These are phyloP conservation scores for Chytriomyces confervae DNA, from an alignment of 192 early-diverging fungal species.

Conservation along the genomic window DNA sequence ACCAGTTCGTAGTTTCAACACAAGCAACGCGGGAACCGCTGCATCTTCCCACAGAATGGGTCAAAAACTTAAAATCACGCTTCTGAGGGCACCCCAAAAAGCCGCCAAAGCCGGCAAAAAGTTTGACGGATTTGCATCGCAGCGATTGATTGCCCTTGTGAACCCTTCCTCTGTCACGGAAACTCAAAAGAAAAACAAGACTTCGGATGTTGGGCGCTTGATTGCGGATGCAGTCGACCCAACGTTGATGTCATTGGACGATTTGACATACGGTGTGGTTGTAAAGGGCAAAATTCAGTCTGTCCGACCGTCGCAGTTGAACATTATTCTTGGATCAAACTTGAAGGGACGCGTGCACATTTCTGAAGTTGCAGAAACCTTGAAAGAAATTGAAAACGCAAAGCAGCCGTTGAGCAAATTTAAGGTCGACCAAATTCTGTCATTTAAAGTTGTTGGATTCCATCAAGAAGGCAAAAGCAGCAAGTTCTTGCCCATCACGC, in stretches of 20 bases:
- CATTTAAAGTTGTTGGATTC: slow-evolving; percentile 72
- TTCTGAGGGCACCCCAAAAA: slow-evolving; percentile 1
- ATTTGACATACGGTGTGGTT: slow-evolving; percentile 35
- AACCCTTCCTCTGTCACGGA: not conserved
- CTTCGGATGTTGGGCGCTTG: slow-evolving; percentile 13
- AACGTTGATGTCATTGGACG: slow-evolving; percentile 32
- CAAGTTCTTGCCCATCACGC: slow-evolving; percentile 70
- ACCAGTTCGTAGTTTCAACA: slow-evolving; percentile 31
- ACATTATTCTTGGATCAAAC: slow-evolving; percentile 70
- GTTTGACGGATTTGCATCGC: slow-evolving; percentile 20
- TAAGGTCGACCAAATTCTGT: slow-evolving; percentile 51
- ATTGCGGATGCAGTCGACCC: slow-evolving; percentile 40
- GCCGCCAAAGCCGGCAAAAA: not conserved
- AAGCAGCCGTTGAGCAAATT: slow-evolving; percentile 47
- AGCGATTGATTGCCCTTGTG: slow-evolving; percentile 27
- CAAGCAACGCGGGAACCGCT: slow-evolving; percentile 11
- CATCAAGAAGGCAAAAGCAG: slow-evolving; percentile 62
- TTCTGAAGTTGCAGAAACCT: slow-evolving; percentile 66
- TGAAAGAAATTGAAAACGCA: slow-evolving; percentile 42
- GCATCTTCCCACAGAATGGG: slow-evolving; percentile 27
- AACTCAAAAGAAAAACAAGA: not conserved
- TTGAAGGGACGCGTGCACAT: slow-evolving; percentile 77
- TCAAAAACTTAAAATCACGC: slow-evolving; percentile 40
- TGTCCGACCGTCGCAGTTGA: slow-evolving; percentile 50
- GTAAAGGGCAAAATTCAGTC: slow-evolving; percentile 45